These are phyloP conservation scores for Rhizodiscina lignyota DNA, from an alignment of 495 filamentous ascomycete genomes.

Conservation along the genomic window DNA sequence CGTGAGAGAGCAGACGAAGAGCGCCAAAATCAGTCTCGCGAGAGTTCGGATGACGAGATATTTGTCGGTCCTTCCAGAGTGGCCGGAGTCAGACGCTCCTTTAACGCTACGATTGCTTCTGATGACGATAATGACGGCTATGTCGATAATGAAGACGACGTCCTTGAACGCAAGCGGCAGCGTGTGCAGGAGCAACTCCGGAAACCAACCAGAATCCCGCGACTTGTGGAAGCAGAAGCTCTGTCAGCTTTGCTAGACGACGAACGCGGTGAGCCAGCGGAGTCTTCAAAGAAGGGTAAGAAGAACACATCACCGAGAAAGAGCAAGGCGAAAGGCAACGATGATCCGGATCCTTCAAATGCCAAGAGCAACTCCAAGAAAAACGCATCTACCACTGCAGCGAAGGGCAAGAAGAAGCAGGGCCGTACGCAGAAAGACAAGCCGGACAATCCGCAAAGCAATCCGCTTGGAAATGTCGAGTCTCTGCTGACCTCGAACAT, in stretches of 20 bases:
- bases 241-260: too few relatives aligned
- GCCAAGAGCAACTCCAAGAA: conserved; percentile 1
- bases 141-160: too few relatives aligned
- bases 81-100: too few relatives aligned
- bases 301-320: not conserved
- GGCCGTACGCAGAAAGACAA: not conserved
- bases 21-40: not conserved
- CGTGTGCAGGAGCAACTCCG: too few relatives aligned
- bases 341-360: conserved; percentile 5
- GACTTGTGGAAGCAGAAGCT: conserved; percentile 7
- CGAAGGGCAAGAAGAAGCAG: conserved; percentile 2
- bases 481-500: conserved; percentile 12
- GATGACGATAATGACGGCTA: too few relatives aligned
- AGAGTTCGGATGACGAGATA: too few relatives aligned
- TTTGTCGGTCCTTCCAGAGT: too few relatives aligned
- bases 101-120: too few relatives aligned
- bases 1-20: not conserved
- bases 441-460: too few relatives aligned
- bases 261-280: not conserved
- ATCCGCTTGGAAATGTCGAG: too few relatives aligned
- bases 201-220: too few relatives aligned
- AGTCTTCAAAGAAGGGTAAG: not conserved
- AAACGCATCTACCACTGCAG: not conserved
- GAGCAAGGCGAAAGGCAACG: not conserved
- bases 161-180: too few relatives aligned